A percentile compares a stretch with the other conserved stretches of the same genome.
phyloP scores from a whole-genome alignment of 106 monocot genomes.

The Platanthera zijinensis region DNA sequence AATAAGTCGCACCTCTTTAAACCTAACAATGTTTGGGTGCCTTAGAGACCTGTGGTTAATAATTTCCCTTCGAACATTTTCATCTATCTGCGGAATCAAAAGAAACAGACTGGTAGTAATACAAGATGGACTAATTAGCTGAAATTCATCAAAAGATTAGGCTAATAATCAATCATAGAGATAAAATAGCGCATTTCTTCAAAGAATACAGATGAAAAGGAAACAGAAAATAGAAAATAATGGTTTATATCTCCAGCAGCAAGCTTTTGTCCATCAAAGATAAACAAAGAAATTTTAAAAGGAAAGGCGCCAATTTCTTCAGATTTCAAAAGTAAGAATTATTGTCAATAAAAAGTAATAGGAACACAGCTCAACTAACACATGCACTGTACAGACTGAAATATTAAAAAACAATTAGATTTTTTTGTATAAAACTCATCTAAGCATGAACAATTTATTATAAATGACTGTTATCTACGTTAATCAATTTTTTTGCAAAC shows the following conservation, averaged over 20 bases:
- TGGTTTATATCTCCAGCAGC: not conserved
- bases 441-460: too few relatives aligned
- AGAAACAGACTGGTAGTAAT: not conserved
- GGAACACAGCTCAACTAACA: not conserved
- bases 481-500: too few relatives aligned
- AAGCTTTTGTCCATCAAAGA: not conserved
- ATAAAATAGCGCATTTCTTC: not conserved
- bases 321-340: not conserved
- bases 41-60: conserved; percentile 71
- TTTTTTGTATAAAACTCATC: too few relatives aligned
- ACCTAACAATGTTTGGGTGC: conserved; percentile 71
- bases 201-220: not conserved
- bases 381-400: not conserved
- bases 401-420: too few relatives aligned
- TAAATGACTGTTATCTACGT: too few relatives aligned
- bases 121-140: not conserved
- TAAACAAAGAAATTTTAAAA: not conserved
- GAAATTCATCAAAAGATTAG: not conserved
- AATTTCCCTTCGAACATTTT: conserved; percentile 71
- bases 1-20: conserved; percentile 45
- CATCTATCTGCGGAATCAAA: conserved; percentile 49
- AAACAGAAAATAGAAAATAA: not conserved
- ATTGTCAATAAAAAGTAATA: not conserved
- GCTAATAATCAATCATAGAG: not conserved
- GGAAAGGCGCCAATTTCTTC: not conserved